Base-by-base conservation (phyloP, 2,329 filamentous ascomycete genomes). In the Exutisphaerella laricina region DNA sequence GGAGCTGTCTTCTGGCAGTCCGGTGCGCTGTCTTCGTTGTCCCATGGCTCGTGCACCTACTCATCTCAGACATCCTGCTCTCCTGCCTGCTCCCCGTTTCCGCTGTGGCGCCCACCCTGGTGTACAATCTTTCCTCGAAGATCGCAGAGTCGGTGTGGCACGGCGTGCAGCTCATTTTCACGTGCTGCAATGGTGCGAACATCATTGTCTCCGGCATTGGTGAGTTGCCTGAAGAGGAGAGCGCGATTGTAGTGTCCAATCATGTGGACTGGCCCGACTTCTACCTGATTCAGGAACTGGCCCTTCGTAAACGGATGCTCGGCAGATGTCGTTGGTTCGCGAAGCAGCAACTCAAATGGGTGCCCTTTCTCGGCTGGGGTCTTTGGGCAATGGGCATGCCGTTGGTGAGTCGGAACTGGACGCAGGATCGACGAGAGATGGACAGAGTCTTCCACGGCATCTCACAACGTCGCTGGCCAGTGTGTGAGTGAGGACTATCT, bases 321-420 rank as follows among this genome's bases (percentile, higher is more conserved):
- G 68, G 73, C n/a, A 68, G 75, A 38, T 80, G 75, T 55, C 71
- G 77, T 20, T 82, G 78, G 68, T 80, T 82, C 58, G 74, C 77
- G 43, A 82, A 81, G 63, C 70, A 72, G 45, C 71, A 79, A 58
- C 66, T 82, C 45, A 70, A 70, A 46, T 69, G 70, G 63, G 73
- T 82, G 9, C 78, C 78, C 4, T 75, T 82, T 46, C 66, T 81
- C 5, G 78, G 78, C 13, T 81, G 78, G 78, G 79, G 77, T 2
- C 66, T 82, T 23, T 80, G 77, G 77, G 77, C 73, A 3, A 78
- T 81, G 70, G 76, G 77, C 2, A 80, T 82, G 75, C 78, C 78
- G 5, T 68, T 82, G 62, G 76, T 81, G 16, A 78, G 70, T 54
- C 66, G 78, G 39, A 73, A 75, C 41, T 82, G 79, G 78, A 69